These are phyloP conservation scores for Mycena floridula DNA, from an alignment of 768 basidiomycete genomes.

Conservation along the genomic window DNA sequence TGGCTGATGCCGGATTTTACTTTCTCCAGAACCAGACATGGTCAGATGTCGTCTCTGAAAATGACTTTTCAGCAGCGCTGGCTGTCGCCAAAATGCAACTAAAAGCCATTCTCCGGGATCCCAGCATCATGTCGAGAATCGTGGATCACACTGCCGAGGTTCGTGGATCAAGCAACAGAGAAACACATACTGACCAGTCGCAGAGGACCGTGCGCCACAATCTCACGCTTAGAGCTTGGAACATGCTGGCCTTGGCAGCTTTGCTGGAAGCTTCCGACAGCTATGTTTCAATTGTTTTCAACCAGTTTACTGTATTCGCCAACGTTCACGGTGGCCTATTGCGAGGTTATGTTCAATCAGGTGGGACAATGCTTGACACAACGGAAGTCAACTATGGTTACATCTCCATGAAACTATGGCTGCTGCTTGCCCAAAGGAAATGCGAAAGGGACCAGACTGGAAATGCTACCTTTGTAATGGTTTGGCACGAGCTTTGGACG, in stretches of 20 bases:
- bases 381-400: slow-evolving; percentile 67
- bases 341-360: slow-evolving; percentile 30
- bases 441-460: slow-evolving; percentile 19
- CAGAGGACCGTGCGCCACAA: slow-evolving; percentile 29
- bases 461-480: slow-evolving; percentile 28
- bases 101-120: slow-evolving; percentile 39
- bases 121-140: slow-evolving; percentile 31
- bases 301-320: slow-evolving; percentile 46
- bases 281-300: slow-evolving; percentile 37
- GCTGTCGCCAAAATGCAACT: slow-evolving; percentile 49
- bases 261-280: slow-evolving; percentile 33
- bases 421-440: slow-evolving; percentile 46
- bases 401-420: slow-evolving; percentile 65
- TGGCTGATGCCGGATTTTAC: slow-evolving; percentile 45
- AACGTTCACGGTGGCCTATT: slow-evolving; percentile 40
- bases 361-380: slow-evolving; percentile 29
- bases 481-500: slow-evolving; percentile 80
- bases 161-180: slow-evolving; percentile 4
- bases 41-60: slow-evolving; percentile 38
- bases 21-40: slow-evolving; percentile 48
- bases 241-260: slow-evolving; percentile 50
- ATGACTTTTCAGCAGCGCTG: slow-evolving; percentile 47
- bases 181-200: not conserved
- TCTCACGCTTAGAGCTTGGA: slow-evolving; percentile 56
- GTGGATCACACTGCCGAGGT: slow-evolving; percentile 30